Base-by-base conservation (phyloP, 2,329 filamentous ascomycete genomes). In the Albophoma yamanashiensis region DNA sequence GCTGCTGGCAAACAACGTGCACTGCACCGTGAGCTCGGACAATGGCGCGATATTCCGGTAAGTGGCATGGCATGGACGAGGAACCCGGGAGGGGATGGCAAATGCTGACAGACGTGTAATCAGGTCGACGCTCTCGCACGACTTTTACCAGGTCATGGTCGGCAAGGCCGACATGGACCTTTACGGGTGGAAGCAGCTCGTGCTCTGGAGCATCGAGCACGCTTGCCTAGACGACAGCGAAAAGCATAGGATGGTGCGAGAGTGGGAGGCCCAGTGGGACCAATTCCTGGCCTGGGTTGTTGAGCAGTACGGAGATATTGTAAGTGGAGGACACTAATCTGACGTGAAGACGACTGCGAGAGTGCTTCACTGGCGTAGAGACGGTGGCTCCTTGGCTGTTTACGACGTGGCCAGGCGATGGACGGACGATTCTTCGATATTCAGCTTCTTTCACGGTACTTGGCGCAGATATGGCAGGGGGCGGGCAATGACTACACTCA, bases 131-230 rank as follows among this genome's bases (percentile, higher is more conserved):
- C 78, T 91, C 52, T 87, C 86, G 1, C 87, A 91, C 64, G 89
- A 92, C 67, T 91, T 91, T 68, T 91, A 91, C 69, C 89, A 92
- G 68, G 80, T 87, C 61, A 84, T 91, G 78, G 80, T 89, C 9
- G 89, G 88, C 56, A 84, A 84, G 53, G 76, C 79, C 15, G 79
- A 83, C 60, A 89, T 91, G 80, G 82, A 79, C 22, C 71, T 92
- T 0, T 83, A 83, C 63, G 88, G 88, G 52, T 89, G 88, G 85
- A 87, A 87, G 68, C 87, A 91, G 71, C 78, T 88, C 27, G 77
- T 77, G 20, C 73, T 81, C 64, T 87, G 85, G 85, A 87, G 84
- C 65, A 73, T 88, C 17, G 75, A 85, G 60, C 83, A 88, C 68
- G 76, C 83, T 1, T 86, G 82, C 65, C 73, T 86, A 67, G 70